These are phyloP conservation scores for Beauveria pseudobassiana DNA, from an alignment of 2,329 filamentous ascomycete genomes.

Conservation along the genomic window DNA sequence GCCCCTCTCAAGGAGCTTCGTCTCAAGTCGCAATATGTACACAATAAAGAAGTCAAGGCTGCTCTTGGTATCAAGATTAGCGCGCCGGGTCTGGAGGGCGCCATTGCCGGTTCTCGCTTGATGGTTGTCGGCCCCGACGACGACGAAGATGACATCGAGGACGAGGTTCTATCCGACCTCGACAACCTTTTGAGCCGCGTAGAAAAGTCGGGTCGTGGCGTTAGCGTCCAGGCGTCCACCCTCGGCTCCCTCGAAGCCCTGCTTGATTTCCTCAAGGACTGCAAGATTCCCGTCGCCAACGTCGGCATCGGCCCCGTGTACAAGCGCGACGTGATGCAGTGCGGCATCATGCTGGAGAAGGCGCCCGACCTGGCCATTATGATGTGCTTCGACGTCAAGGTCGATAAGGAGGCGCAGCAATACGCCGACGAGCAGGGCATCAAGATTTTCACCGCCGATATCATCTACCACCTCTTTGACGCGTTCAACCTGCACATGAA, in stretches of 20 bases:
- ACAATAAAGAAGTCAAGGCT: slow-evolving; percentile 99
- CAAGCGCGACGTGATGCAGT: slow-evolving; percentile 95
- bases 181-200: slow-evolving; percentile 87
- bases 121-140: slow-evolving; percentile 92
- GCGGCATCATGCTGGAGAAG: slow-evolving; percentile 95
- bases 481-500: slow-evolving; percentile 94
- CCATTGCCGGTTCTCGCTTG: slow-evolving; percentile 91
- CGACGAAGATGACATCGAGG: slow-evolving; percentile 92
- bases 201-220: slow-evolving; percentile 85
- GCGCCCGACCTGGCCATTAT: slow-evolving; percentile 93
- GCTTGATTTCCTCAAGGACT: slow-evolving; percentile 89
- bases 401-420: slow-evolving; percentile 87
- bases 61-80: slow-evolving; percentile 98
- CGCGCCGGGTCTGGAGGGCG: slow-evolving; percentile 88
- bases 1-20: slow-evolving; percentile 89
- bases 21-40: slow-evolving; percentile 92
- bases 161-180: slow-evolving; percentile 93
- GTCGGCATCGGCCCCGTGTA: slow-evolving; percentile 96
- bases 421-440: slow-evolving; percentile 93
- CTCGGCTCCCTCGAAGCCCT: slow-evolving; percentile 93
- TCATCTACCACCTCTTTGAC: slow-evolving; percentile 98
- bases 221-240: slow-evolving; percentile 94
- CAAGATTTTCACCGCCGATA: slow-evolving; percentile 97
- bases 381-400: slow-evolving; percentile 99
- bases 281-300: slow-evolving; percentile 95